These are phyloP conservation scores for Penicillium sp. DNA, from an alignment of 2,329 filamentous ascomycete genomes.

Conservation along the genomic window DNA sequence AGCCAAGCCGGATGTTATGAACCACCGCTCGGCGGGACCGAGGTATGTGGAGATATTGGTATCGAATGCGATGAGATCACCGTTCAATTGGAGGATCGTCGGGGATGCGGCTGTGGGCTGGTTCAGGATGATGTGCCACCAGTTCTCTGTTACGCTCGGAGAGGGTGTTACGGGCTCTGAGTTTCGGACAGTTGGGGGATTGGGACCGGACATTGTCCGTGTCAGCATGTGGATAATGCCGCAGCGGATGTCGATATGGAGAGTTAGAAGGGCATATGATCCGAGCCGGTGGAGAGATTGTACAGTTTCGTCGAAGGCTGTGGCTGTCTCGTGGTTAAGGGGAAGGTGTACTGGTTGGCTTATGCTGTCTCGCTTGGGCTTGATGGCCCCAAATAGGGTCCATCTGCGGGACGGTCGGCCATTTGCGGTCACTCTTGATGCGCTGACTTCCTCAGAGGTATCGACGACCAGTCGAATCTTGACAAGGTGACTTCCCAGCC, in stretches of 20 bases:
- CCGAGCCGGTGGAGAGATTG: constrained; percentile 80
- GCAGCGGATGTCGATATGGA: constrained; percentile 86
- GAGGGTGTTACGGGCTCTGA: constrained; percentile 49
- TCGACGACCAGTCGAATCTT: constrained; percentile 74
- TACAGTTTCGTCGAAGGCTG: constrained; percentile 83
- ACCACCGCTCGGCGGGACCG: constrained; percentile 67
- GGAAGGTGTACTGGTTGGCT: constrained; percentile 76
- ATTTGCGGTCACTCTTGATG: constrained; percentile 40
- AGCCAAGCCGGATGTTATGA: constrained; percentile 75
- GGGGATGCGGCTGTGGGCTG: constrained; percentile 53
- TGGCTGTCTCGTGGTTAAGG: constrained; percentile 81
- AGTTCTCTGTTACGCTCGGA: constrained; percentile 72
- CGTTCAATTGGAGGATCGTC: constrained; percentile 78
- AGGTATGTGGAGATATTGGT: constrained; percentile 75
- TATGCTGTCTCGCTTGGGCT: constrained; percentile 53
- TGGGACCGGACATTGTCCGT: constrained; percentile 60
- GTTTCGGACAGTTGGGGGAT: constrained; percentile 40
- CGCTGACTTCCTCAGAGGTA: constrained; percentile 63
- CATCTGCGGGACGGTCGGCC: constrained; percentile 68
- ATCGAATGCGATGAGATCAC: constrained; percentile 82
- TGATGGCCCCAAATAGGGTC: constrained; percentile 73
- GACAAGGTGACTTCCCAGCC: constrained; percentile 82
- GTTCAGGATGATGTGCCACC: constrained; percentile 44
- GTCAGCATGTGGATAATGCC: constrained; percentile 79
- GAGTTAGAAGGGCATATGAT: constrained; percentile 73